Conservation (phyloP, 441 rosid species). For the Pelargonium myrrhifolium region DNA sequence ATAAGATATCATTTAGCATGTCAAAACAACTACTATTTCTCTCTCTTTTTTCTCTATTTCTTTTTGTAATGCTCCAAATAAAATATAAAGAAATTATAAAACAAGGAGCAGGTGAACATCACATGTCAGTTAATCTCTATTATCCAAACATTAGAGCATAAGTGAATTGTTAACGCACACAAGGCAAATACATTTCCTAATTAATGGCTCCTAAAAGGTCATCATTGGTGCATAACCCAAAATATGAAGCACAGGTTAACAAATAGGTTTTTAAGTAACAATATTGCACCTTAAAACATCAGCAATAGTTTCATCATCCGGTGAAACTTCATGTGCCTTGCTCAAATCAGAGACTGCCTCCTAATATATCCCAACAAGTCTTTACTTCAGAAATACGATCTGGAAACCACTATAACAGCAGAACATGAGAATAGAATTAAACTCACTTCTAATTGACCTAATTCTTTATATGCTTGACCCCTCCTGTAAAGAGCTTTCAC, state of each 20-base stretch:
- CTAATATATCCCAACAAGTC: slow-evolving; percentile 29
- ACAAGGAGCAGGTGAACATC: neutral
- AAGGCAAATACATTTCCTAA: neutral
- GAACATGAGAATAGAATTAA: slow-evolving; percentile 11
- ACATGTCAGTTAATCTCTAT: neutral
- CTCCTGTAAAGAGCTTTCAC: slow-evolving; percentile 88
- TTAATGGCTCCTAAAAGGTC: neutral
- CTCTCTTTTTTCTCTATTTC: neutral
- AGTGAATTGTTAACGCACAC: neutral
- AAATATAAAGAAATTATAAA: neutral
- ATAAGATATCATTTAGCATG: slow-evolving; percentile 16
- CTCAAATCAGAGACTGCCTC: slow-evolving; percentile 76
- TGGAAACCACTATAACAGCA: slow-evolving; percentile 11
- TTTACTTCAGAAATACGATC: slow-evolving; percentile 7
- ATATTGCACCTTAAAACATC: slow-evolving; percentile 59
- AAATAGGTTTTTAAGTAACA: slow-evolving; percentile 5
- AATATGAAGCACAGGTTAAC: neutral
- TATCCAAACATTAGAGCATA: neutral
- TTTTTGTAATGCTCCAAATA: neutral
- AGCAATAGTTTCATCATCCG: slow-evolving; percentile 78
- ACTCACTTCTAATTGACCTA: slow-evolving; percentile 69
- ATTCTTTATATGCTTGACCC: slow-evolving; percentile 87
- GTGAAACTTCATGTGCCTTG: slow-evolving; percentile 72
- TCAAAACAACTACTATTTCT: neutral
- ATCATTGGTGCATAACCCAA: neutral